Base-by-base conservation (phyloP, 2,329 filamentous ascomycete genomes). In the Ceratocystis variospora region DNA sequence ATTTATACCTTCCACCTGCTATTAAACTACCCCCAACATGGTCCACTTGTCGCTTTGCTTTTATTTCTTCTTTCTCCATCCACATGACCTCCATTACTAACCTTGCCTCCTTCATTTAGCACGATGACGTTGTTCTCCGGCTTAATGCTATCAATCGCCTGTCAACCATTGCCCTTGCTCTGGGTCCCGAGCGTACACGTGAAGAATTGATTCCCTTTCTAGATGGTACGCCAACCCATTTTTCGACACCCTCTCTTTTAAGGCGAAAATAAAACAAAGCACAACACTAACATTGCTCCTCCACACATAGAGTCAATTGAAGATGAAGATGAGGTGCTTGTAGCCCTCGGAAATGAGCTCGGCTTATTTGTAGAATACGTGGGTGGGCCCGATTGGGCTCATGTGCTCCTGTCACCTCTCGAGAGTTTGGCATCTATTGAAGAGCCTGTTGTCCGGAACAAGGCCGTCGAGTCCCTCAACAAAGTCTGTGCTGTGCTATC, bases 351-450 rank as follows among this genome's bases (percentile, higher is more conserved):
- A 76, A 94, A 97, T 75, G 94, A 99, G 81, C 85, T 99, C 70
- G 94, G 94, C 71, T 88, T 85, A 75, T 99, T 99, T 76, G 90
- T 96, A 77, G 94, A 99, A 77, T 97, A 97, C 73, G 94, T 99
- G 71, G 94, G 94, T 70, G 94, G 94, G 69, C 86, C 94, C 70
- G 88, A 95, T 77, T 91, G 87, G 80, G 94, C 89, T 72, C 94
- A 99, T 79, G 92, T 97, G 75, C 88, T 99, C 69, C 86, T 99
- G 68, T 96, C 94, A 64, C 94, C 95, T 68, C 82, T 99, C 70
- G 95, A 99, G 83, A 97, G 99, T 77, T 83, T 99, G 72, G 95
- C 94, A 64, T 93, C 93, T 70, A 99, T 99, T 78, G 94, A 99
- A 78, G 94, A 99, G 79, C 93, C 94, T 69, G 85, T 99, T 72